phyloP scores from a whole-genome alignment of 345 rosid genomes.

The Atalantia buxifolia region DNA sequence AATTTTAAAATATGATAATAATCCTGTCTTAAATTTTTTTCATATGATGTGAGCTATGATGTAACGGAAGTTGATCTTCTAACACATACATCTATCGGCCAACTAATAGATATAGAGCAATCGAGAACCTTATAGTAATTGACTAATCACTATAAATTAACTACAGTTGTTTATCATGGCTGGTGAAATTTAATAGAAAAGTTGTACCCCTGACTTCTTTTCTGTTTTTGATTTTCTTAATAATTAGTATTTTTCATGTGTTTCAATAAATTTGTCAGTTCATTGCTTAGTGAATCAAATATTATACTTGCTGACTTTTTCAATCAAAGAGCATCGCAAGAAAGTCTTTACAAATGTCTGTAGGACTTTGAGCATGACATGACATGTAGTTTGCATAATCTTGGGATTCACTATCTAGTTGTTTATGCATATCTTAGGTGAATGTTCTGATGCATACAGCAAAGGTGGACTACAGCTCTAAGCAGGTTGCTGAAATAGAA shows the following conservation, averaged over 20 bases:
- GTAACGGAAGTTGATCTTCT: no score
- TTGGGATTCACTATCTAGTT: background rate
- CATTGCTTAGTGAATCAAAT: background rate
- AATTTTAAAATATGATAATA: no score
- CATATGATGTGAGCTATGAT: no score
- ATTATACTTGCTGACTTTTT: background rate
- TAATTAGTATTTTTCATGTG: background rate
- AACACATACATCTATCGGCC: no score
- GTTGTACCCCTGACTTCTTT: background rate
- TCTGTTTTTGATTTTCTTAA: background rate
- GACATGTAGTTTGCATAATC: background rate
- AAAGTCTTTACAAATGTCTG: no score
- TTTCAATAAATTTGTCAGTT: background rate
- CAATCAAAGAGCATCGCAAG: background rate
- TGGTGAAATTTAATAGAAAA: no score
- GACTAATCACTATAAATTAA: no score
- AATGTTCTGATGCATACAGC: conserved; percentile 58
- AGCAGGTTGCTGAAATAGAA: conserved; percentile 12
- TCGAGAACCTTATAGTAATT: no score
- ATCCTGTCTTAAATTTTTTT: no score
- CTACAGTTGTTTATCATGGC: no score
- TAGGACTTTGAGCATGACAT: background rate
- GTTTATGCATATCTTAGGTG: conserved; percentile 34
- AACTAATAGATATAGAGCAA: no score
- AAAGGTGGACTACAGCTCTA: conserved; percentile 17